Percentiles rank a stretch among this genome's conserved stretches.
Evolutionary conservation across 2,329 filamentous ascomycete genomes (phyloP).

Genomic region (Diaporthe sp.): DNA sequence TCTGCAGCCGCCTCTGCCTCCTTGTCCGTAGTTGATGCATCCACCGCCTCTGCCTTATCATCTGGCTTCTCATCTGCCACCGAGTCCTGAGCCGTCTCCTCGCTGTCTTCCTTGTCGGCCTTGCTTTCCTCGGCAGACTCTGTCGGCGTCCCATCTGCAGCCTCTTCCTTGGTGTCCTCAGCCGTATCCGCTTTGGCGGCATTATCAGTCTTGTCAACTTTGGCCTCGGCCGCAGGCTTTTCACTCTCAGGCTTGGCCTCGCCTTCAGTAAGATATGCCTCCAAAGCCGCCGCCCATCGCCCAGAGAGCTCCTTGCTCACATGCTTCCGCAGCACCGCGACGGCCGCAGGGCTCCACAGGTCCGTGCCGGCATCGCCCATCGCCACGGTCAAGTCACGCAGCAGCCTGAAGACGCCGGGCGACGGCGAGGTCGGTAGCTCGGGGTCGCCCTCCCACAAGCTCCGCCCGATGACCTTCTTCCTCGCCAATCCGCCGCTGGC

Average conservation of each 20-base stretch:
- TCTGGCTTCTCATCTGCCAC: conserved; percentile 42
- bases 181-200: conserved; percentile 36
- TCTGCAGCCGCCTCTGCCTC: conserved; percentile 31
- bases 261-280: conserved; percentile 42
- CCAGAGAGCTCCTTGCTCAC: conserved; percentile 64
- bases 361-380: conserved; percentile 83
- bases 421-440: conserved; percentile 84
- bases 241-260: conserved; percentile 41
- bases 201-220: conserved; percentile 12
- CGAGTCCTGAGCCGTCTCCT: conserved; percentile 30
- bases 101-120: conserved; percentile 36
- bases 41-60: conserved; percentile 30
- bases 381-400: conserved; percentile 72
- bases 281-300: conserved; percentile 60
- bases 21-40: conserved; percentile 33
- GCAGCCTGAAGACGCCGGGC: conserved; percentile 77
- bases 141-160: conserved; percentile 39
- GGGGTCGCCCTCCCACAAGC: conserved; percentile 85
- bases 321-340: conserved; percentile 71
- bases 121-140: conserved; percentile 33
- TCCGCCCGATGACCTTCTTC: conserved; percentile 68
- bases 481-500: conserved; percentile 54
- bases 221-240: neutral
- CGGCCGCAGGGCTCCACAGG: conserved; percentile 81
- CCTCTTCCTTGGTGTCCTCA: conserved; percentile 34